These are phyloP conservation scores for Tuber calosporum DNA, from an alignment of 495 filamentous ascomycete species.

Conservation along the genomic window DNA sequence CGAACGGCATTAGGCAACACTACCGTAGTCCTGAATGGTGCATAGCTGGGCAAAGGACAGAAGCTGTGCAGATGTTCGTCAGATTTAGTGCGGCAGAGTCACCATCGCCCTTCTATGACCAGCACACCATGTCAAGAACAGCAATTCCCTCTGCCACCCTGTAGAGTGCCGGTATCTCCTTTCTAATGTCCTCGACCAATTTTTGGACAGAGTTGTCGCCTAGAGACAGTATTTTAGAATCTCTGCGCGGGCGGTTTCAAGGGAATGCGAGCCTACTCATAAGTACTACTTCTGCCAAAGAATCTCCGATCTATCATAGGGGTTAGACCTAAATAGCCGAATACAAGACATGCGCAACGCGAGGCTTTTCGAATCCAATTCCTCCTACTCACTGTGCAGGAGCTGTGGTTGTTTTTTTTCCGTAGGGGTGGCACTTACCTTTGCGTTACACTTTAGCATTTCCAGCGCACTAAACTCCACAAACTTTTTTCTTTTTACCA, in stretches of 20 bases:
- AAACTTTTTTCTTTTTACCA: slow-evolving; percentile 59
- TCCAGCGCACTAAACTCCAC: slow-evolving; percentile 82
- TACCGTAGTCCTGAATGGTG: slow-evolving; percentile 63
- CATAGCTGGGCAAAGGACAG: slow-evolving; percentile 71
- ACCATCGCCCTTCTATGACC: not conserved
- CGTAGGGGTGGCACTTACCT: slow-evolving; percentile 19
- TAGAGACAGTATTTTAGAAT: slow-evolving; percentile 20
- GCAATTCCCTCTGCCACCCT: slow-evolving; percentile 76
- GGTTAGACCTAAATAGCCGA: slow-evolving; percentile 44
- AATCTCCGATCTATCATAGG: slow-evolving; percentile 54
- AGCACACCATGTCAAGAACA: slow-evolving; percentile 75
- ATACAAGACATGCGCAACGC: not conserved
- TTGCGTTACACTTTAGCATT: slow-evolving; percentile 56
- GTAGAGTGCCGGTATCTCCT: slow-evolving; percentile 63
- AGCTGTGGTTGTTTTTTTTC: slow-evolving; percentile 42
- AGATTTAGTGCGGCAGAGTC: not conserved
- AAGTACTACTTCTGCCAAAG: slow-evolving; percentile 62
- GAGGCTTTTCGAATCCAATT: slow-evolving; percentile 3
- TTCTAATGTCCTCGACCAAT: slow-evolving; percentile 60
- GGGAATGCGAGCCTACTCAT: slow-evolving; percentile 44
- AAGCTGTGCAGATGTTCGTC: slow-evolving; percentile 38
- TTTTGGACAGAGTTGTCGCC: slow-evolving; percentile 59
- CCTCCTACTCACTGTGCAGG: not conserved
- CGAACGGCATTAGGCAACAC: slow-evolving; percentile 18
- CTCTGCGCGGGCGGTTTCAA: slow-evolving; percentile 46